phyloP scores from a whole-genome alignment of 352 stramenopile species.

The Pythium plurisporium region DNA sequence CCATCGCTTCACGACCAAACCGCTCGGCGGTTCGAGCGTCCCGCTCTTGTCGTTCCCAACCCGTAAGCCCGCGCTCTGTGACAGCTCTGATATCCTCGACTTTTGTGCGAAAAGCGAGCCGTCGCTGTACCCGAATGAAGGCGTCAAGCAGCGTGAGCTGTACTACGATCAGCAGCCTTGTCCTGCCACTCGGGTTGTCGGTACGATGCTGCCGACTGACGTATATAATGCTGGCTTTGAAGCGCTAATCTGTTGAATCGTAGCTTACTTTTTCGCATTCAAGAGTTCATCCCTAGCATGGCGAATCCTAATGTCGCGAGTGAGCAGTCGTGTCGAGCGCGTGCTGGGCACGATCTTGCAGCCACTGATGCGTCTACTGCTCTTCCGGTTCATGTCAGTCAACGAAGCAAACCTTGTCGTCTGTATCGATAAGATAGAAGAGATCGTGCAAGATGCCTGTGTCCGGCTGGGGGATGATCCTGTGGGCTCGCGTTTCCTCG shows the following conservation, averaged over 20 bases:
- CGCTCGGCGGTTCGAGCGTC: conserved; percentile 39
- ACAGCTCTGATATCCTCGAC: conserved; percentile 43
- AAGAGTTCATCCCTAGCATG: conserved; percentile 14
- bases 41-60: conserved; percentile 32
- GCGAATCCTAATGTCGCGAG: conserved; percentile 22
- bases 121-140: conserved; percentile 32
- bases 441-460: conserved; percentile 6
- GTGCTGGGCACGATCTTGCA: conserved; percentile 17
- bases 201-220: conserved; percentile 5
- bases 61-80: conserved; percentile 20
- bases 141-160: conserved; percentile 36
- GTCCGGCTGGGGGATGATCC: conserved; percentile 33
- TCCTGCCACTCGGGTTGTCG: conserved; percentile 25
- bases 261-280: conserved; percentile 38
- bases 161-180: conserved; percentile 41
- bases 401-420: conserved; percentile 24
- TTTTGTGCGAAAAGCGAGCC: conserved; percentile 31
- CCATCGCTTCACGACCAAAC: conserved; percentile 35
- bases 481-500: conserved; percentile 34
- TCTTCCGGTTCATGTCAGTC: conserved; percentile 31
- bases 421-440: conserved; percentile 25
- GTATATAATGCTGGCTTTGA: neutral
- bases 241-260: neutral
- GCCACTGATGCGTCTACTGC: conserved; percentile 26
- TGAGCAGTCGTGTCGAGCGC: conserved; percentile 21